Evolutionary conservation across 2,329 filamentous ascomycete genomes (phyloP).

Genomic region (Trichoderma sp.): DNA sequence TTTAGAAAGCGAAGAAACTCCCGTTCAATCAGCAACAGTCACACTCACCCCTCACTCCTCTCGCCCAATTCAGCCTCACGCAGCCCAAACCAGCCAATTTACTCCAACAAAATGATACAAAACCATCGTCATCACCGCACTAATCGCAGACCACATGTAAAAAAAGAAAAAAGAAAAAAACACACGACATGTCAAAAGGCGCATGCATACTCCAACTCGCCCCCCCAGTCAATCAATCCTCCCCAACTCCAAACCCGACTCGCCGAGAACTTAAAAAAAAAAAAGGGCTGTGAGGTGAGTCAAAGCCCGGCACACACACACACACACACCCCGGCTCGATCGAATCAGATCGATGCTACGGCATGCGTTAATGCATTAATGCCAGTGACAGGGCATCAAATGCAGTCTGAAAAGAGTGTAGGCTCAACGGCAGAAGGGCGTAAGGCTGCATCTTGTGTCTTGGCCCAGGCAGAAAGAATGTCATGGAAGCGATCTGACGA

Average conservation of each 20-base stretch:
- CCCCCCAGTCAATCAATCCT: neutral
- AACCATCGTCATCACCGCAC: neutral
- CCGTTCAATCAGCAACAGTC: neutral
- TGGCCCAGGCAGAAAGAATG: neutral
- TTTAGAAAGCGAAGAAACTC: neutral
- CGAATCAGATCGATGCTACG: neutral
- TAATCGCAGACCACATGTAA: no score
- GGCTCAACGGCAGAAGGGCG: neutral
- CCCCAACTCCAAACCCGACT: neutral
- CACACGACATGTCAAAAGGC: neutral
- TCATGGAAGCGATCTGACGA: neutral
- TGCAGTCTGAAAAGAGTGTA: neutral
- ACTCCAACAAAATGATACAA: neutral
- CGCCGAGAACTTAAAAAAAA: neutral
- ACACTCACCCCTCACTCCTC: neutral
- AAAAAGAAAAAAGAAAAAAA: neutral
- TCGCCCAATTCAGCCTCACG: neutral
- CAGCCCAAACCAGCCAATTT: neutral
- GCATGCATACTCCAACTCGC: neutral
- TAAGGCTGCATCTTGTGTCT: constrained; percentile 2
- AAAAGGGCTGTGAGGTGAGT: neutral
- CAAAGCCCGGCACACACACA: no score
- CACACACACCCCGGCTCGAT: neutral
- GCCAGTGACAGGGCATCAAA: neutral
- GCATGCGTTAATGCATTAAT: neutral